A percentile compares a stretch with the other conserved stretches of the same genome.
Evolutionary conservation across 2,329 filamentous ascomycete species (phyloP).

Genomic region (Aspergillus texensis): DNA sequence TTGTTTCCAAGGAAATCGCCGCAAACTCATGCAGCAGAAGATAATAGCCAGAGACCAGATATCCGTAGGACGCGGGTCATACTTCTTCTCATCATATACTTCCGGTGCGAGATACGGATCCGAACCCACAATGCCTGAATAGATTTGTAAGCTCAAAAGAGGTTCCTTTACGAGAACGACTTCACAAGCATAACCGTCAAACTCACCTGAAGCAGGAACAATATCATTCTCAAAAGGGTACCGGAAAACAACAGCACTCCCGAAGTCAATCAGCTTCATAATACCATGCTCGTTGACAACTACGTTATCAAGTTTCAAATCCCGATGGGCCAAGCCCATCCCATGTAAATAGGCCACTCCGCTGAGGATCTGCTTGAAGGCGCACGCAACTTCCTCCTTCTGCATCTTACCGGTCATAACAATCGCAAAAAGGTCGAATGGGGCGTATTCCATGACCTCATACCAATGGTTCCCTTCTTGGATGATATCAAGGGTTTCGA

Average conservation of each 20-base stretch:
- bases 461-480: constrained; percentile 95
- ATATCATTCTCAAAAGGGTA: constrained; percentile 95
- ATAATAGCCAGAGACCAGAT: constrained; percentile 99
- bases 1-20: constrained; percentile 96
- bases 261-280: constrained; percentile 99
- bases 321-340: constrained; percentile 91
- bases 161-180: neutral
- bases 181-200: neutral
- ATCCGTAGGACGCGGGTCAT: constrained; percentile 90
- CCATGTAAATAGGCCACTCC: constrained; percentile 93
- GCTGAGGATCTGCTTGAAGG: constrained; percentile 90
- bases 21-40: constrained; percentile 96
- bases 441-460: constrained; percentile 98
- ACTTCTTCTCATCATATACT: constrained; percentile 90
- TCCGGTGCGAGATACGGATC: constrained; percentile 97
- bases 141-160: constrained; percentile 14
- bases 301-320: constrained; percentile 96
- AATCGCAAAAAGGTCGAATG: constrained; percentile 93
- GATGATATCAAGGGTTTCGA: constrained; percentile 95
- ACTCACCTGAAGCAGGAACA: constrained; percentile 76
- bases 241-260: constrained; percentile 92
- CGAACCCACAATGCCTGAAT: constrained; percentile 73
- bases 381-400: constrained; percentile 85
- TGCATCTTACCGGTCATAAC: constrained; percentile 99
- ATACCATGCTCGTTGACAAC: constrained; percentile 95